Evolutionary conservation across 768 basidiomycete genomes (phyloP).

Genomic region (Trametes punicea): DNA sequence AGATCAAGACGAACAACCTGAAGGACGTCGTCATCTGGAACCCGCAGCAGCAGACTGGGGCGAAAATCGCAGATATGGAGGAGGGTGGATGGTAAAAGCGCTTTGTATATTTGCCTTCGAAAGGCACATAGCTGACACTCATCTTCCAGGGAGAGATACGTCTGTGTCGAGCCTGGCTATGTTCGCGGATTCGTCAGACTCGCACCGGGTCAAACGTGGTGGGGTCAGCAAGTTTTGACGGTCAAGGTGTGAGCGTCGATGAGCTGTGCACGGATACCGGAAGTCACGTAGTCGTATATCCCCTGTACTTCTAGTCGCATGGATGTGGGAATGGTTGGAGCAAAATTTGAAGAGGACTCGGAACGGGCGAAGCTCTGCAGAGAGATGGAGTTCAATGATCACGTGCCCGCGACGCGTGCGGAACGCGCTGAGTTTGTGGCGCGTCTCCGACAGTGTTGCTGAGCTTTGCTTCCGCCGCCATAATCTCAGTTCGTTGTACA

Average conservation of each 20-base stretch:
- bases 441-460: background rate
- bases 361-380: too few species aligned
- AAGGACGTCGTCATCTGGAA: constrained; percentile 96
- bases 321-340: background rate
- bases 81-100: constrained; percentile 70
- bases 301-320: constrained; percentile 4
- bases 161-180: constrained; percentile 91
- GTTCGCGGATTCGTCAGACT: constrained; percentile 70
- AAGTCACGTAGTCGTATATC: background rate
- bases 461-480: constrained; percentile 5
- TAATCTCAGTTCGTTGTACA: constrained; percentile 2
- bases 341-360: background rate
- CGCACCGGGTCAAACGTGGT: constrained; percentile 65
- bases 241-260: constrained; percentile 19
- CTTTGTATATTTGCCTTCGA: background rate
- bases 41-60: constrained; percentile 67
- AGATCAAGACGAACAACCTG: constrained; percentile 50
- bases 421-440: background rate
- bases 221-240: constrained; percentile 69
- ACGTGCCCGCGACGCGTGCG: constrained; percentile 14
- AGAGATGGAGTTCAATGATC: background rate
- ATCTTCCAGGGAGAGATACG: constrained; percentile 63
- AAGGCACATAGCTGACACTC: background rate
- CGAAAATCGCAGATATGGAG: constrained; percentile 87
- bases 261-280: background rate